These are phyloP conservation scores for Candida krabiensis DNA, from an alignment of 805 yeast genomes.

Conservation along the genomic window DNA sequence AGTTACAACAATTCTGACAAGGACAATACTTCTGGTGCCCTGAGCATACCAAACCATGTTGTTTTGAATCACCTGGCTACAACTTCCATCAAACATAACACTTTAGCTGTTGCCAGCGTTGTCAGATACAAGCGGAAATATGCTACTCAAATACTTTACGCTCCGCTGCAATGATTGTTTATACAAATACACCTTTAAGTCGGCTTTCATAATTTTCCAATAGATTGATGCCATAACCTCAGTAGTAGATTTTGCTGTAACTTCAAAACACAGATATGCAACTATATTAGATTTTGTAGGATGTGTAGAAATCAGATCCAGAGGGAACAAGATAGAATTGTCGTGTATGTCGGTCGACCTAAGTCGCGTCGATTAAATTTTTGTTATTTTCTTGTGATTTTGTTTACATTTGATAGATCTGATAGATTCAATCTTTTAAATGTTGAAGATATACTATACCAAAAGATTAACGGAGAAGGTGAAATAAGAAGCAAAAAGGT, in stretches of 20 bases:
- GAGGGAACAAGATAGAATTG: too few species aligned
- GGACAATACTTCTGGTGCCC: slow-evolving; percentile 83
- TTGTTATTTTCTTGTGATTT: slow-evolving; percentile 4
- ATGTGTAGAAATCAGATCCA: too few species aligned
- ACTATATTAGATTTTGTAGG: neutral
- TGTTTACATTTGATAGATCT: slow-evolving; percentile 16
- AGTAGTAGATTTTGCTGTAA: too few species aligned
- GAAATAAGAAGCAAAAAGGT: too few species aligned
- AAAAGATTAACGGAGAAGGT: too few species aligned
- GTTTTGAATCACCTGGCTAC: slow-evolving; percentile 94
- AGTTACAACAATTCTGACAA: slow-evolving; percentile 60
- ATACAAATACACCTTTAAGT: too few species aligned
- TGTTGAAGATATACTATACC: too few species aligned
- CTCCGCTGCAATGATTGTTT: slow-evolving; percentile 62
- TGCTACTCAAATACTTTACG: slow-evolving; percentile 88
- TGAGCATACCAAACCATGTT: slow-evolving; percentile 93
- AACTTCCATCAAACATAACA: slow-evolving; percentile 89
- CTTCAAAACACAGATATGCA: too few species aligned
- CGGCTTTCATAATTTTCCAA: too few species aligned
- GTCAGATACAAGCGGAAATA: slow-evolving; percentile 86
- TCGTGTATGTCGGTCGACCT: too few species aligned
- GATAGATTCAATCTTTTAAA: slow-evolving; percentile 1
- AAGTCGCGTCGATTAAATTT: slow-evolving; percentile 3
- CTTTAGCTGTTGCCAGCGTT: slow-evolving; percentile 89
- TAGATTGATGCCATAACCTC: too few species aligned